A percentile compares a stretch with the other conserved stretches of the same genome.
Conservation (phyloP, 163 green algal genomes). For the Chlorella variabilis region DNA sequence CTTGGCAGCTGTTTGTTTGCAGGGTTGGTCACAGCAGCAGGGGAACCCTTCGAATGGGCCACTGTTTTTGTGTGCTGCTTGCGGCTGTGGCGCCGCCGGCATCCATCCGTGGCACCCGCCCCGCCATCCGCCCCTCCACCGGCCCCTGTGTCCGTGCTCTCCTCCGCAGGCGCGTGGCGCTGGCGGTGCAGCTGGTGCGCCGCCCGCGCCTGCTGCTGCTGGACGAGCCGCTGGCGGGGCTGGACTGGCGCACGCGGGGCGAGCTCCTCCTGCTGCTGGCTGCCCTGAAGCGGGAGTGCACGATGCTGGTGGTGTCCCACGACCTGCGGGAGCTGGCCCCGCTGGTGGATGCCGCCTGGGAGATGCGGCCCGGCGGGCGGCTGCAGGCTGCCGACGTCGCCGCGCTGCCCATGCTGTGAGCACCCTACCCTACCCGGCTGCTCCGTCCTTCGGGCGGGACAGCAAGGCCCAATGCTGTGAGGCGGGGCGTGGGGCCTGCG, state of each 20-base stretch:
- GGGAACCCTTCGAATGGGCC: too few relatives aligned
- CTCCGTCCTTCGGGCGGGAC: not conserved
- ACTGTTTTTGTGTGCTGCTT: too few relatives aligned
- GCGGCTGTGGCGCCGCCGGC: too few relatives aligned
- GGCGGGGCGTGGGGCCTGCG: too few relatives aligned
- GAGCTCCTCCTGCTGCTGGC: conserved; percentile 66
- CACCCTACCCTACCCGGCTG: not conserved
- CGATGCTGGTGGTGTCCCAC: conserved; percentile 91
- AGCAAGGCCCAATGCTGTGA: not conserved
- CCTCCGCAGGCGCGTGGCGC: conserved; percentile 71
- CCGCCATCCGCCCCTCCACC: not conserved
- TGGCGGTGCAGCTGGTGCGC: conserved; percentile 91
- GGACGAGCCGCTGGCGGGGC: conserved; percentile 93
- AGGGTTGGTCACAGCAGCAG: too few relatives aligned
- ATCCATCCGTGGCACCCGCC: too few relatives aligned
- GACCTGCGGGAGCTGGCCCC: conserved; percentile 87
- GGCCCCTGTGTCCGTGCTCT: not conserved
- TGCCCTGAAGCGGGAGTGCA: conserved; percentile 82
- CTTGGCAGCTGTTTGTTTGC: not conserved
- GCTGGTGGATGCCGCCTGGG: conserved; percentile 63
- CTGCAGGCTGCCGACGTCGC: not conserved
- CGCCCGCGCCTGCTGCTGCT: conserved; percentile 85
- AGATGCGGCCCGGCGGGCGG: conserved; percentile 31
- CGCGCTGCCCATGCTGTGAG: conserved; percentile 18
- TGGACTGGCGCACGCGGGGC: conserved; percentile 84